Evolutionary conservation across 2,329 filamentous ascomycete genomes (phyloP), one percentile per base, ranked within the genome.

Genomic region (Lecanicillium sp.): DNA sequence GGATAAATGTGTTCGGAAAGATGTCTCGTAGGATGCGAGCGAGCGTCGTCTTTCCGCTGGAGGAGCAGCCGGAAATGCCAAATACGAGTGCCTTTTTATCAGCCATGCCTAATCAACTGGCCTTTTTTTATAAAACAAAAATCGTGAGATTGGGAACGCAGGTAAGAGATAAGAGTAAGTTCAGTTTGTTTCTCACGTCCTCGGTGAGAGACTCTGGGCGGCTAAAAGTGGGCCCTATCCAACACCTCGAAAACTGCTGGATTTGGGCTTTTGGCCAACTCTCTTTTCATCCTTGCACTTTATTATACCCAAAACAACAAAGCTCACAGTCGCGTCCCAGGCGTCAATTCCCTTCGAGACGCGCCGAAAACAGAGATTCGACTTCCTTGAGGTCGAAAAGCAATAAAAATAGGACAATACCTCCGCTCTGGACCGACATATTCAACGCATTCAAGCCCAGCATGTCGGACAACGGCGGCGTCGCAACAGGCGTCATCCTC

Each of bases 11-110:
- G 48, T 72, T 68, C 8, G 80, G 80, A 52, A 95, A 88, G 48
- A 94, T 80, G 55, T 85, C 79, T 42, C 87, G 80, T 14, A 98
- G 70, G 11, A 95, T 71, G 3, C 90, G 78, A 15, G 88, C 85
- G 12, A 98, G 75, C 3, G 92, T 96, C 3, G 92, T 96, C 67
- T 98, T 98, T 43, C 92, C 92, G 51, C 85, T 90, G 4, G 85
- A 94, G 2, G 90, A 95, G 47, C 85, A 86, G 40, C 92, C 92
- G 29, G 86, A 94, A 42, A 96, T 79, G 43, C 80, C 87, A 39
- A 96, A 67, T 31, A 95, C 66, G 43, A 90, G 57, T 28, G 73
- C 71, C 36, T 65, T 70, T 15, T 50, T 56, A n/a, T 56, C 47
- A 3, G 42, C 43, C 59, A 67, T 67, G 7, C 25, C 47, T 33